Conservation (phyloP, 805 yeast species). For the Candida gorgasii region DNA sequence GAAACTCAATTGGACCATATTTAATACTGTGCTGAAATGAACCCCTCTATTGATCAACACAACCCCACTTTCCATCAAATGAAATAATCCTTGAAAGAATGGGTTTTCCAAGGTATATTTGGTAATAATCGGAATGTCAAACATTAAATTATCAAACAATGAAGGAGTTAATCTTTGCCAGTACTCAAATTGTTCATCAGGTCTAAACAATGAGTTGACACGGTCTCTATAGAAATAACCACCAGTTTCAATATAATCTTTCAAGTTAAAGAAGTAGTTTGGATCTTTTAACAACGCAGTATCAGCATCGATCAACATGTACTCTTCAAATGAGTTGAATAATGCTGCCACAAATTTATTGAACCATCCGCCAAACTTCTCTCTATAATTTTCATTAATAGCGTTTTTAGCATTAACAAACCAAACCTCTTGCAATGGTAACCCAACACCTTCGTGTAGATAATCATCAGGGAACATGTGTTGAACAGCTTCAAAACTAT, state of each 20-base stretch:
- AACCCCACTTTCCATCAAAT: conserved; percentile 30
- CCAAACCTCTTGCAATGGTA: conserved; percentile 30
- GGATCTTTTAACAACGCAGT: conserved; percentile 32
- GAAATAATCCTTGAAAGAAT: conserved; percentile 38
- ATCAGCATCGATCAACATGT: conserved; percentile 54
- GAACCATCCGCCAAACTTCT: conserved; percentile 21
- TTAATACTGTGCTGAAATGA: conserved; percentile 22
- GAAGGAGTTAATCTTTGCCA: conserved; percentile 26
- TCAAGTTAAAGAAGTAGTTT: conserved; percentile 24
- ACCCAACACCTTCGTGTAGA: conserved; percentile 4
- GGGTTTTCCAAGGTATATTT: conserved; percentile 27
- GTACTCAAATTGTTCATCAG: conserved; percentile 18
- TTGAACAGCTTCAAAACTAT: conserved; percentile 21
- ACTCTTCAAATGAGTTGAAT: conserved; percentile 57
- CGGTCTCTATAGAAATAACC: conserved; percentile 32
- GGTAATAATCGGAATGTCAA: conserved; percentile 34
- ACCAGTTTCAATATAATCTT: conserved; percentile 31
- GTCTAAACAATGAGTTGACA: conserved; percentile 21
- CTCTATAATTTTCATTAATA: conserved; percentile 19
- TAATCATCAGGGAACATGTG: conserved; percentile 21
- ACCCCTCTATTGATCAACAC: conserved; percentile 22
- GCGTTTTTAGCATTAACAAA: conserved; percentile 29
- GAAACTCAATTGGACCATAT: conserved; percentile 28
- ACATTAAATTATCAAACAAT: conserved; percentile 22
- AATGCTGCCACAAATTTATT: conserved; percentile 54